A percentile compares a stretch with the other conserved stretches of the same genome.
Conservation (phyloP, 768 basidiomycete genomes). For the Amanita inopinata region DNA sequence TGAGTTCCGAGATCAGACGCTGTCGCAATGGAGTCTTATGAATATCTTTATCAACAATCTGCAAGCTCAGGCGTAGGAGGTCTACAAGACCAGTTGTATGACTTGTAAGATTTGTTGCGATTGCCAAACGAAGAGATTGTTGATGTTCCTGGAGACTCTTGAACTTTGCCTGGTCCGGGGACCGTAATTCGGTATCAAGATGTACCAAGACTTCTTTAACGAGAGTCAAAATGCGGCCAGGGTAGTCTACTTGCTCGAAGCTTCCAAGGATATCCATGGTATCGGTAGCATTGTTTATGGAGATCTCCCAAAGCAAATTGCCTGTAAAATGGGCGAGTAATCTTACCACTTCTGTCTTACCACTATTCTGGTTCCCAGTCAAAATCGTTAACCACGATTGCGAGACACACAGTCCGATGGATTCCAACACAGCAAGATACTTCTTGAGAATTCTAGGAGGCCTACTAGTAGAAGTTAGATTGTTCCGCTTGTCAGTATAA, state of each 20-base stretch:
- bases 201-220: conserved; percentile 31
- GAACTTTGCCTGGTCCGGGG: conserved; percentile 7
- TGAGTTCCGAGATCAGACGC: conserved; percentile 12
- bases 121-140: conserved; percentile 9
- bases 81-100: not conserved
- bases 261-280: conserved; percentile 90
- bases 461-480: conserved; percentile 25
- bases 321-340: conserved; percentile 66
- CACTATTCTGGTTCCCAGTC: conserved; percentile 60
- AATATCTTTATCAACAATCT: conserved; percentile 4
- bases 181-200: conserved; percentile 29
- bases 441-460: conserved; percentile 46
- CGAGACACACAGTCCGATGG: conserved; percentile 61
- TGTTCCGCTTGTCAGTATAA: conserved; percentile 30
- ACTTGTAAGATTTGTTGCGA: not conserved
- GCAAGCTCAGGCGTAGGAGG: conserved; percentile 5
- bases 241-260: conserved; percentile 81
- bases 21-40: conserved; percentile 16
- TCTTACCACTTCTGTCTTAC: conserved; percentile 73
- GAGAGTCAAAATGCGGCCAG: conserved; percentile 27
- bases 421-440: conserved; percentile 61
- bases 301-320: conserved; percentile 56
- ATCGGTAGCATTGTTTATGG: conserved; percentile 81
- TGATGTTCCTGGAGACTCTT: conserved; percentile 19
- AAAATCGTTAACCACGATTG: conserved; percentile 87